These are phyloP conservation scores for Jackrogersella multiformis DNA, from an alignment of 495 filamentous ascomycete species.

Conservation along the genomic window DNA sequence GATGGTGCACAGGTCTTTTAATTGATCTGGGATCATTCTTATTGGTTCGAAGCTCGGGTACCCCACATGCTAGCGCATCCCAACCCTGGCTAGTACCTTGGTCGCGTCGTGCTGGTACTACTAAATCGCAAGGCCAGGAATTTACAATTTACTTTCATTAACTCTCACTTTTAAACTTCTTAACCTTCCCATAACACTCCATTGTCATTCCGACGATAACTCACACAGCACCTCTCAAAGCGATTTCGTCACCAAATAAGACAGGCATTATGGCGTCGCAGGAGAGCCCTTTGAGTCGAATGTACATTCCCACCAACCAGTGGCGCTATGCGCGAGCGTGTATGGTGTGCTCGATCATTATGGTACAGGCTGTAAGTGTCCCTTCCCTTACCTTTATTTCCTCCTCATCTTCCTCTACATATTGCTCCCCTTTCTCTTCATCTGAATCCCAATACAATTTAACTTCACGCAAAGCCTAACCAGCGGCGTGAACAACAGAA, in stretches of 20 bases:
- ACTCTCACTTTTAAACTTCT: too few species aligned
- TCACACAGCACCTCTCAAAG: not conserved
- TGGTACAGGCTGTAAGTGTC: conserved; percentile 71
- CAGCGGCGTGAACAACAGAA: conserved; percentile 64
- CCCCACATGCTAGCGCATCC: too few species aligned
- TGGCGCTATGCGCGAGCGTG: conserved; percentile 89
- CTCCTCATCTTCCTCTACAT: conserved; percentile 3
- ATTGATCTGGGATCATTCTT: not conserved
- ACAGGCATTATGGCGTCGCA: not conserved
- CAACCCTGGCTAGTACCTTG: too few species aligned
- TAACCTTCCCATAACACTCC: too few species aligned
- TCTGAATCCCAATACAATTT: too few species aligned
- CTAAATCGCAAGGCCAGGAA: too few species aligned
- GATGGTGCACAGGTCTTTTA: not conserved
- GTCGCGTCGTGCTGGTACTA: too few species aligned
- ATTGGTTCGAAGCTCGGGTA: too few species aligned
- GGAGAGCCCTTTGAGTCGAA: not conserved
- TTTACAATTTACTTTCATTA: too few species aligned
- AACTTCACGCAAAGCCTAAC: not conserved
- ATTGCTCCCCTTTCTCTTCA: too few species aligned
- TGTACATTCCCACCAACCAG: conserved; percentile 68
- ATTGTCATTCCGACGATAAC: too few species aligned
- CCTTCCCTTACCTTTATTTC: not conserved
- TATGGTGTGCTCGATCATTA: conserved; percentile 97
- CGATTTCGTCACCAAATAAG: not conserved